phyloP scores from a whole-genome alignment of 148 eudicot species.

The Chenopodium suecicum region DNA sequence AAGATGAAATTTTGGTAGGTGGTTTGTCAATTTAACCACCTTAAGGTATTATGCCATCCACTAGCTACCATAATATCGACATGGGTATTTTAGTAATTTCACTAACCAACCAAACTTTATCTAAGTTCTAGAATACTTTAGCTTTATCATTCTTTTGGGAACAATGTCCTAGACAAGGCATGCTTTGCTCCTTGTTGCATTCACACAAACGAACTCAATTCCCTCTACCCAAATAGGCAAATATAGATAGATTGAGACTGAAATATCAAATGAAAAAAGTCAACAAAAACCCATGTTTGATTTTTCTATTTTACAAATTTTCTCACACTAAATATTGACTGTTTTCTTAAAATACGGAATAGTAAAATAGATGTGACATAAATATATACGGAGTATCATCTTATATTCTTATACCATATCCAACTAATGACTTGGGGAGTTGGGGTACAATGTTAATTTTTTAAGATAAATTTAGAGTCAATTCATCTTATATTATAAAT shows the following conservation, averaged over 20 bases:
- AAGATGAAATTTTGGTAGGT: conserved; percentile 21
- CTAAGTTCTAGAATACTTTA: background rate
- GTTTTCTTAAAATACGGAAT: too few relatives aligned
- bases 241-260: background rate
- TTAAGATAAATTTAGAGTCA: too few relatives aligned
- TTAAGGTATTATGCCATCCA: conserved; percentile 8
- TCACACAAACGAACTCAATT: conserved; percentile 9
- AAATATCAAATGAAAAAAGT: background rate
- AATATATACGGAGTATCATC: too few relatives aligned
- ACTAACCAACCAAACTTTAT: conserved; percentile 1
- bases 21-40: conserved; percentile 25
- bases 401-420: too few relatives aligned
- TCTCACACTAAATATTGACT: too few relatives aligned
- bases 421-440: too few relatives aligned
- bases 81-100: conserved; percentile 23
- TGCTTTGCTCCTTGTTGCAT: conserved; percentile 19
- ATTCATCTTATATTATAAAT: too few relatives aligned
- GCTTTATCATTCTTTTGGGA: conserved; percentile 23
- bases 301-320: too few relatives aligned
- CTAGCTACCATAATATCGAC: background rate
- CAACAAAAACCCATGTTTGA: background rate
- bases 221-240: background rate
- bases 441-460: too few relatives aligned
- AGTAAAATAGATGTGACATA: too few relatives aligned
- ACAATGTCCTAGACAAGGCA: conserved; percentile 20